A percentile compares a stretch with the other conserved stretches of the same genome.
These are phyloP conservation scores for Zygnema circumcarinatum DNA, from an alignment of 139 green algal species.

Conservation along the genomic window DNA sequence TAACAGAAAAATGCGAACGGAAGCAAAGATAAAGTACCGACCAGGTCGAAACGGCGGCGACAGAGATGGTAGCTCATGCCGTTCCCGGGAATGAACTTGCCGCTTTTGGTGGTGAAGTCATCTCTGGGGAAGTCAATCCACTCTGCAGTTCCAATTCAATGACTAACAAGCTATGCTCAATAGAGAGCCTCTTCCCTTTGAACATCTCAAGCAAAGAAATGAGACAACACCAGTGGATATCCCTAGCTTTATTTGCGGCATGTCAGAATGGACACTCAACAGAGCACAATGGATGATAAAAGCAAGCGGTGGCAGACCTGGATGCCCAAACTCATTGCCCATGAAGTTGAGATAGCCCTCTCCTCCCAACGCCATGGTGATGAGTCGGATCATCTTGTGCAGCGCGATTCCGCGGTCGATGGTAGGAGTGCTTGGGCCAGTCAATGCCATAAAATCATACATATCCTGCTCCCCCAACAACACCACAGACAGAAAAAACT, in stretches of 20 bases:
- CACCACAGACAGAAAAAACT: too few relatives aligned
- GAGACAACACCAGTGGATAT: too few relatives aligned
- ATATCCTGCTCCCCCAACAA: constrained; percentile 76
- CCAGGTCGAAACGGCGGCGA: constrained; percentile 88
- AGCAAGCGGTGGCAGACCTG: too few relatives aligned
- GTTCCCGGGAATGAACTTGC: constrained; percentile 81
- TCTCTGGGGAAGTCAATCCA: constrained; percentile 99
- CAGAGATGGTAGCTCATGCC: constrained; percentile 92
- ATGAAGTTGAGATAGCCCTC: constrained; percentile 98
- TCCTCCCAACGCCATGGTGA: constrained; percentile 93
- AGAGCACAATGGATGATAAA: too few relatives aligned
- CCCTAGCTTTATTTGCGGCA: too few relatives aligned
- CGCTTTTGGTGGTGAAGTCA: constrained; percentile 57
- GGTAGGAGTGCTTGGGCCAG: constrained; percentile 52
- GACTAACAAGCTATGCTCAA: too few relatives aligned
- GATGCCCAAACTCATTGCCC: constrained; percentile 75
- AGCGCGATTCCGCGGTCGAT: constrained; percentile 95
- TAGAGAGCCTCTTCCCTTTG: too few relatives aligned
- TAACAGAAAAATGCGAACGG: not conserved
- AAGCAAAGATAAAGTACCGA: not conserved
- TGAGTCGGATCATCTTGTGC: constrained; percentile 92
- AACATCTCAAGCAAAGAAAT: too few relatives aligned
- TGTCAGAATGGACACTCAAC: too few relatives aligned
- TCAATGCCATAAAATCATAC: constrained; percentile 91
- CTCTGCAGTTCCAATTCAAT: constrained; percentile 74